A percentile compares a stretch with the other conserved stretches of the same genome.
These are phyloP conservation scores for Basipetospora chlamydospora DNA, from an alignment of 2,329 filamentous ascomycete species.

Conservation along the genomic window DNA sequence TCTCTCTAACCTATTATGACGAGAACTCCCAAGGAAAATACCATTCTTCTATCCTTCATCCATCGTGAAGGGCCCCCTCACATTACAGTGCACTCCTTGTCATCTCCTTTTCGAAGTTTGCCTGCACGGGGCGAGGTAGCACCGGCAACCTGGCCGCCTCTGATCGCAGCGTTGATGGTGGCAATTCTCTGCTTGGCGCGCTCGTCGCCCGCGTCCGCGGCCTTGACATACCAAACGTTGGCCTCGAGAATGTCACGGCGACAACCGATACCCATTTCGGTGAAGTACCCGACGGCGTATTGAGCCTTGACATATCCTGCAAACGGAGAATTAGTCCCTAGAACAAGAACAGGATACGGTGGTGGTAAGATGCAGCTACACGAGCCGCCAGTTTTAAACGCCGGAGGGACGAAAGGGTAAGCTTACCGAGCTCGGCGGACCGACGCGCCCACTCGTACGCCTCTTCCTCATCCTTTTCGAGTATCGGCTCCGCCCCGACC, in stretches of 20 bases:
- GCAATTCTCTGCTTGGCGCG: slow-evolving; percentile 75
- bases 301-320: slow-evolving; percentile 61
- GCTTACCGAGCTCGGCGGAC: slow-evolving; percentile 72
- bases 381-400: too few relatives aligned
- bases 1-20: slow-evolving; percentile 1
- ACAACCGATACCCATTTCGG: slow-evolving; percentile 95
- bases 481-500: slow-evolving; percentile 78
- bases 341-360: too few relatives aligned
- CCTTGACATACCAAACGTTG: slow-evolving; percentile 96
- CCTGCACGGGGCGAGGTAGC: slow-evolving; percentile 29
- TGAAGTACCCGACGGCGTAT: slow-evolving; percentile 93
- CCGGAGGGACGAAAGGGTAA: slow-evolving; percentile 2
- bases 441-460: slow-evolving; percentile 91
- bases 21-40: not conserved
- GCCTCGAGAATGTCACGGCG: slow-evolving; percentile 88
- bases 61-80: slow-evolving; percentile 33
- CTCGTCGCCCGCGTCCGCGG: slow-evolving; percentile 82
- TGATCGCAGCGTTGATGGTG: slow-evolving; percentile 73
- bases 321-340: too few relatives aligned
- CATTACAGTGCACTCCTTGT: slow-evolving; percentile 46
- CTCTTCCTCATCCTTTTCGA: slow-evolving; percentile 91
- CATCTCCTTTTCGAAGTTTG: slow-evolving; percentile 38
- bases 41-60: not conserved
- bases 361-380: too few relatives aligned
- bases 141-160: slow-evolving; percentile 40